Evolutionary conservation across 2,329 filamentous ascomycete genomes (phyloP), one percentile per base, ranked within the genome.

Genomic region (Metarhizium humberi): DNA sequence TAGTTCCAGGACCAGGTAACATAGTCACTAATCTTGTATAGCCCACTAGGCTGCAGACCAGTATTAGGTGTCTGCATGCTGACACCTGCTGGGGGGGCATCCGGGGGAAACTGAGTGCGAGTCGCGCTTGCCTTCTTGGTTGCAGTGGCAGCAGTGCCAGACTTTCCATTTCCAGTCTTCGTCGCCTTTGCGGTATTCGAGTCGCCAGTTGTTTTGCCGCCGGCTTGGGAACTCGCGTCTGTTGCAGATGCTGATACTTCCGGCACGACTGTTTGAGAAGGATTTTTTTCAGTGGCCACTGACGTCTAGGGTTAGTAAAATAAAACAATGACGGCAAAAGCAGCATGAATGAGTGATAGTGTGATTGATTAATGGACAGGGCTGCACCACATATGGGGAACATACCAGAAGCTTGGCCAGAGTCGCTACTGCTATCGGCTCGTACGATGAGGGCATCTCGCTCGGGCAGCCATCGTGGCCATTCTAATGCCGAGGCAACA

Each of bases 1-100:
- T 85, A 86, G 70, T 86, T 86, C 82, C 82, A 87, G 50, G 70
- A 76, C 68, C 80, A 82, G 14, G 81, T 85, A 47, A 85, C 71
- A 48, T 73, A 73, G 63, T 84, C 77, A 58, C 80, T 78, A 58
- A 86, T 81, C 64, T 81, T 81, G 75, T 80, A 85, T 45, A 83
- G 73, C 56, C 77, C 72, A 10, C 74, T 72, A 30, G 73, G 71
- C 11, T 71, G 69, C 4, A 69, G 65, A 3, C 71, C 73, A 6
- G 73, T 67, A 43, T 73, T 70, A 1, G 83, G 83, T 2, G 73
- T 77, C 48, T 79, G 61, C 73, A 86, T 78, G 50, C 73, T 70
- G 42, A 84, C 73, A 53, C 74, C 71, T 51, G 79, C 83, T 2
- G 75, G 71, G 8, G 77, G 73, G 53, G 78, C 73, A 42, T 70